Evolutionary conservation across 2,329 filamentous ascomycete species (phyloP), one percentile per base, ranked within the genome.

Genomic region (Nothopassalora personata): DNA sequence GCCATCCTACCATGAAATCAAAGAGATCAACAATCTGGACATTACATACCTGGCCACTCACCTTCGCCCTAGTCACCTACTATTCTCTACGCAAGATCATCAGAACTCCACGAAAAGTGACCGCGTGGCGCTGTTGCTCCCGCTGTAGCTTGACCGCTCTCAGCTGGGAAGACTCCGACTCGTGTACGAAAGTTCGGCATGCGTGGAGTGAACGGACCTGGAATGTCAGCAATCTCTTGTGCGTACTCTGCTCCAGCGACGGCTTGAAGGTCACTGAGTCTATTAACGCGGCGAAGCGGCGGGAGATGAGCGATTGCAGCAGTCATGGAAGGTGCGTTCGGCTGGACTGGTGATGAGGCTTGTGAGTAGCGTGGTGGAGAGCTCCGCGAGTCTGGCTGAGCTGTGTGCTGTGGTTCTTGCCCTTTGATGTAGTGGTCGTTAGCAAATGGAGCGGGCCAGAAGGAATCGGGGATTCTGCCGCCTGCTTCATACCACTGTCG

Each of bases 401-500:
- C 3, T 36, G 23, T 23, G 30, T 36, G 31, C 33, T n/a, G n/a
- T 3, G 18, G 15, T 30, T 45, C 4, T 31, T 49, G 46, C 3
- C 46, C n/a, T 27, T 33, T 33, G 6, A 39, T 23, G 18, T 15
- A 11, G n/a, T 45, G 9, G 28, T 58, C 56, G 11, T 46, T 23
- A n/a, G 30, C 48, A n/a, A 36, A 54, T 11, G 53, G 15, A 15
- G 19, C 47, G 10, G 57, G 47, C 53, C 53, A 59, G 18, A 39
- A n/a, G 31, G 30, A n/a, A 19, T 51, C 53, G 19, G 52, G 46
- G 19, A 59, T 51, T 4, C 34, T 23, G 15, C 31, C 47, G 15
- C 57, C 57, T n/a, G n/a, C 13, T 1, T 36, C 47, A 34, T 46
- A 47, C 57, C 57, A 59, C 5, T 45, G 9, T 34, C 45, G 31